These are phyloP conservation scores for Heliocybe sulcata DNA, from an alignment of 1,284 basidiomycete species.

Conservation along the genomic window DNA sequence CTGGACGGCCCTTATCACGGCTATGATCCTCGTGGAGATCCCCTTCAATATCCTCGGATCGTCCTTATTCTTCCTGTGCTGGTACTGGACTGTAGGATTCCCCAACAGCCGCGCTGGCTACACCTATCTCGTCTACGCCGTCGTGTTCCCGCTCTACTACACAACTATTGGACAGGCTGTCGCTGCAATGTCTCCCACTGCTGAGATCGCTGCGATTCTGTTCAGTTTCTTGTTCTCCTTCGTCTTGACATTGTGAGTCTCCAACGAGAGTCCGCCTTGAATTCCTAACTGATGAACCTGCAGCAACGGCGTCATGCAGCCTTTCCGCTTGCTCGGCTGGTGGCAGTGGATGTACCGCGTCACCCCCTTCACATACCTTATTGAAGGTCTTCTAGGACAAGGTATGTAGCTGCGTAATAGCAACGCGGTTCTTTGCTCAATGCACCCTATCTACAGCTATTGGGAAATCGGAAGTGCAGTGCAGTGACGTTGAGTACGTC, in stretches of 20 bases:
- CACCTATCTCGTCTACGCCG: constrained; percentile 40
- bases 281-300: constrained; percentile 10
- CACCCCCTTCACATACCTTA: constrained; percentile 70
- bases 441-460: constrained; percentile 14
- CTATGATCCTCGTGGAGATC: constrained; percentile 56
- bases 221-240: constrained; percentile 61
- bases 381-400: constrained; percentile 50
- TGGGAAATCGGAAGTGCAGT: constrained; percentile 36
- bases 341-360: constrained; percentile 82
- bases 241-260: constrained; percentile 54
- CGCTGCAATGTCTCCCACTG: constrained; percentile 58
- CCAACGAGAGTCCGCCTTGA: not conserved
- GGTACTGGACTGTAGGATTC: constrained; percentile 55
- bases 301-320: constrained; percentile 61
- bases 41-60: constrained; percentile 63
- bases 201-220: constrained; percentile 58
- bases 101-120: constrained; percentile 42
- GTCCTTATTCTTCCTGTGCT: constrained; percentile 54
- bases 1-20: constrained; percentile 68
- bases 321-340: constrained; percentile 61
- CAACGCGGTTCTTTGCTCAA: not conserved
- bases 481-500: constrained; percentile 35
- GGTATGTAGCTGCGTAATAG: constrained; percentile 17
- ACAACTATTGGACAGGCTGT: constrained; percentile 54
- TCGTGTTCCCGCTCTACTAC: constrained; percentile 47